A percentile compares a stretch with the other conserved stretches of the same genome.
These are phyloP conservation scores for Stentor coeruleus DNA, from an alignment of 73 alveolate genomes.

Conservation along the genomic window DNA sequence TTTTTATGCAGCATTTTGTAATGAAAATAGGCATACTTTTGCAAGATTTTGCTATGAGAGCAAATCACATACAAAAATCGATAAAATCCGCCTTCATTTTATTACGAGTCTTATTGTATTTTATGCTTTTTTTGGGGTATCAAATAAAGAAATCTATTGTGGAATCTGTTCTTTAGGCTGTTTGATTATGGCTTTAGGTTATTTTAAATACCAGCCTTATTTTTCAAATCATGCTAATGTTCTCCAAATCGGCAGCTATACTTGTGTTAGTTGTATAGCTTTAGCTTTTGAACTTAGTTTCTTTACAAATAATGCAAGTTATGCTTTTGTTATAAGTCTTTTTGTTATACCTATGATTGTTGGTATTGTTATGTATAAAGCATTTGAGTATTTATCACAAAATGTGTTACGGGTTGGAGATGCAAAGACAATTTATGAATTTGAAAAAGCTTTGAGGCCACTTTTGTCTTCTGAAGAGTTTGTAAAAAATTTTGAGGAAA, in stretches of 20 bases:
- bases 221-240: neutral
- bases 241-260: neutral
- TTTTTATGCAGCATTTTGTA: neutral
- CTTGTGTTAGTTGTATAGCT: neutral
- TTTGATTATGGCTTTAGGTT: neutral
- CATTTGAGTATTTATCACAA: neutral
- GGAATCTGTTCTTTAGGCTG: neutral
- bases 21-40: neutral
- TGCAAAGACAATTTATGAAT: neutral
- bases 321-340: neutral
- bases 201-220: neutral
- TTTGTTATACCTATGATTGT: neutral
- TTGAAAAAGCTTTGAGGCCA: neutral
- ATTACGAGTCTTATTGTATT: neutral
- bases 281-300: neutral
- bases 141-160: neutral
- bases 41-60: neutral
- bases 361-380: neutral
- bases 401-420: neutral
- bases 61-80: constrained; percentile 7
- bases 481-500: neutral
- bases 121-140: neutral
- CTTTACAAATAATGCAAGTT: neutral
- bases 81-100: neutral
- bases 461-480: neutral